Percentiles rank a stretch among this genome's conserved stretches.
phyloP scores from a whole-genome alignment of 1,139 yeast species.

The Komagataea norvegica region DNA sequence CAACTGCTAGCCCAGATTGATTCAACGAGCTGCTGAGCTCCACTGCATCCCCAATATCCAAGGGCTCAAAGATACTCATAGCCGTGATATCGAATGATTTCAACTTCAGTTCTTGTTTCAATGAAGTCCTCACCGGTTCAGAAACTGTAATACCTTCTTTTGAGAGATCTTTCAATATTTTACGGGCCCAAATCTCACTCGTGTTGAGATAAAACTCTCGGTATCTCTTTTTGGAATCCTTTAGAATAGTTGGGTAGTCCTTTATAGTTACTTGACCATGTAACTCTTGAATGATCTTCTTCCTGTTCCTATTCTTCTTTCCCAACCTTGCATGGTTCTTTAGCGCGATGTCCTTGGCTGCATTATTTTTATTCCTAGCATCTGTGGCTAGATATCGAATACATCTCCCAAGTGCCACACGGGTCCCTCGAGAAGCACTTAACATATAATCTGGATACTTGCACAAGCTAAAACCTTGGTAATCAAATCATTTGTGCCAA shows the following conservation, averaged over 20 bases:
- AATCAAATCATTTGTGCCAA: too few relatives aligned
- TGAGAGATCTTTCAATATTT: neutral
- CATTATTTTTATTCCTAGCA: too few relatives aligned
- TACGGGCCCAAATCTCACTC: neutral
- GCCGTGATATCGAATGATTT: neutral
- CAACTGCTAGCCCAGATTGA: conserved; percentile 37
- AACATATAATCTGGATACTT: too few relatives aligned
- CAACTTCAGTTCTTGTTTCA: neutral
- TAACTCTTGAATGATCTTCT: conserved; percentile 5
- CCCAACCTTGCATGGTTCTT: too few relatives aligned
- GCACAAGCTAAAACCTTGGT: too few relatives aligned
- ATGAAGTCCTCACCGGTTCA: neutral
- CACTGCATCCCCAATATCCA: conserved; percentile 43
- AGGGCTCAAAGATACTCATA: conserved; percentile 24
- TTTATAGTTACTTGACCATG: conserved; percentile 5
- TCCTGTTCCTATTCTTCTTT: neutral
- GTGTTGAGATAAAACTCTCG: neutral
- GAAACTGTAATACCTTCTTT: neutral
- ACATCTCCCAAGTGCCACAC: too few relatives aligned
- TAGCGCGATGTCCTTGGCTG: too few relatives aligned
- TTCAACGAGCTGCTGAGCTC: conserved; percentile 33
- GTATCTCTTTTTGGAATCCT: conserved; percentile 4
- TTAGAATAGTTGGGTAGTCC: conserved; percentile 1
- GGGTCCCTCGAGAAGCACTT: too few relatives aligned
- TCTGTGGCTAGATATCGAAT: too few relatives aligned